These are phyloP conservation scores for Pinus albicaulis DNA, from an alignment of 75 land plant genomes.

Conservation along the genomic window DNA sequence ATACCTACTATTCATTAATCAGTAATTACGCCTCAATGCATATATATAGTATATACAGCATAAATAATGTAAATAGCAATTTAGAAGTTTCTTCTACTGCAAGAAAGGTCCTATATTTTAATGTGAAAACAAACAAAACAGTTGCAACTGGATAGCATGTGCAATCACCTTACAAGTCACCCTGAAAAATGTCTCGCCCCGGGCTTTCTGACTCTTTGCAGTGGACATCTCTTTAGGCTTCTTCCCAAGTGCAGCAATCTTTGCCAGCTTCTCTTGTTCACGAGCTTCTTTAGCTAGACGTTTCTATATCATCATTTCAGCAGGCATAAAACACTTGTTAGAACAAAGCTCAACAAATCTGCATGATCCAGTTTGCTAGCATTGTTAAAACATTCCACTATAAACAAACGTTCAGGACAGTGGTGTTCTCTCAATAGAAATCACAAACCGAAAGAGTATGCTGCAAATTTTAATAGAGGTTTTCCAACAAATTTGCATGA, in stretches of 20 bases:
- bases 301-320: slow-evolving; percentile 50
- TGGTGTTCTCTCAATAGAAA: too few relatives aligned
- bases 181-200: slow-evolving; percentile 91
- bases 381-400: not conserved
- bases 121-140: not conserved
- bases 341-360: not conserved
- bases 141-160: not conserved
- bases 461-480: too few relatives aligned
- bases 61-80: not conserved
- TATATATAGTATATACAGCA: too few relatives aligned
- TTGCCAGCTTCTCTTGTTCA: slow-evolving; percentile 83
- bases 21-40: not conserved
- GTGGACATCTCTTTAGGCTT: slow-evolving; percentile 62
- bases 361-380: not conserved
- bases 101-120: not conserved
- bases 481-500: not conserved
- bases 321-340: not conserved
- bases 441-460: too few relatives aligned
- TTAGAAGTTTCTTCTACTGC: not conserved
- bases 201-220: slow-evolving; percentile 63
- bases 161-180: slow-evolving; percentile 85
- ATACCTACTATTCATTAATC: not conserved
- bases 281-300: slow-evolving; percentile 92
- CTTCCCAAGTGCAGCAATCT: slow-evolving; percentile 84
- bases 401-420: too few relatives aligned